Base-by-base conservation (phyloP, 306 rosid species). In the Macrotyloma uniflorum region DNA sequence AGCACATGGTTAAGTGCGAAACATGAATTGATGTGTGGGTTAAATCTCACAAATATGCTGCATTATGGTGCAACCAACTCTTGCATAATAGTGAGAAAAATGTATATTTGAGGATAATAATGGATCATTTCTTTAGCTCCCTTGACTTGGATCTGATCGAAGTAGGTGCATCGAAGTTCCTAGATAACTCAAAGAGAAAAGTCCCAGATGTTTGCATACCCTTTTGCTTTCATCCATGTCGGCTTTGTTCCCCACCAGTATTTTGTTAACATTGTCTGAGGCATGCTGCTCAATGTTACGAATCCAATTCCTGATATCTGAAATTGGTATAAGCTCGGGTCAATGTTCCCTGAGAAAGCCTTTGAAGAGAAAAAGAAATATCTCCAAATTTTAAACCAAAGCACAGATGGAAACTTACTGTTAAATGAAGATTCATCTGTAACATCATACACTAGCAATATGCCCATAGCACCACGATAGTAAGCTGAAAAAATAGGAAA, bases 401-500 rank as follows among this genome's bases (percentile, higher is more conserved):
- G 62, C 23, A 45, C 18, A 47, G 45, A 12, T 33, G 75, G 49
- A 35, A 74, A 75, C 50, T 73, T 78, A 95, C 98, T 95, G 88
- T 95, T 95, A 86, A 95, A 91, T 55, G 98, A 95, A 75, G 98
- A 88, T 82, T 95, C 98, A 49, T 95, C 96, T 0, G 98, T 95
- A 40, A 95, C 97, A 57, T 93, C 98, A 28, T 95, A 95, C 69
- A 95, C 98, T 80, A 93, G 93, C 88, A 95, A 86, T 79, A 95
- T 91, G 40, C 98, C 98, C 98, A 92, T 95, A 50, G 98, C 98
- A 73, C 98, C 98, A 7, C 98, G 97, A 77, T 95, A 95, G 80
- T 95, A 95, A 87, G 98, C 98, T 92, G 93, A 46, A 88, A 59
- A 69, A 23, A 32, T 11, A 40, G 0, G 10, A 36, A 68, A 55